Evolutionary conservation across 345 rosid genomes (phyloP), one percentile per base, ranked within the genome.

Genomic region (Odontarrhena argentea): DNA sequence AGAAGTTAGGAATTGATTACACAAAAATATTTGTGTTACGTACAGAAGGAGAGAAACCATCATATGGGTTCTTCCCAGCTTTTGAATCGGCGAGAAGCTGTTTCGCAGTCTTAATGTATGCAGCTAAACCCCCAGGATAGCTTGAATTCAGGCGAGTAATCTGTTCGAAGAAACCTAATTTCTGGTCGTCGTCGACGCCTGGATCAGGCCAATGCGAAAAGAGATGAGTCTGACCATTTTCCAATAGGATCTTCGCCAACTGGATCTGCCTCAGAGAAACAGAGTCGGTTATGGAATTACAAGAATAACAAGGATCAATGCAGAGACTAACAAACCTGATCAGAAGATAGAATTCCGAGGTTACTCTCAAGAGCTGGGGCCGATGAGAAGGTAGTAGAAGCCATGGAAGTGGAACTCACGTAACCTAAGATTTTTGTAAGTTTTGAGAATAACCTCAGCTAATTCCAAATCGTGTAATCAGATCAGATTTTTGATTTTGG

Each of bases 1-100:
- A n/a, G n/a, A n/a, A n/a, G n/a, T n/a, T 18, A 18, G 22, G 22
- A 18, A 18, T 18, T 18, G 22, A 18, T 18, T 0, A 18, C 1
- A 18, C 0, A 18, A 18, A 18, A 18, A 18, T 1, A 18, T 18
- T 18, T 18, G 1, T 18, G 22, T 1, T 18, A 79, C 84, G 71
- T 81, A 94, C 99, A 24, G 97, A 91, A 54, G 99, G 99, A 55
- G 84, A 80, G 77, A 91, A 94, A 49, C 99, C 99, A 75, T 91
- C 99, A 76, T 81, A 94, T 40, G 99, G 99, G 50, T 88, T 94
- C 76, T 88, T 88, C 65, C 99, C 99, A 30, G 77, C 73, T 83
- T 84, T 91, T 0, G 97, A 94, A 67, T 91, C 96, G 0, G 89
- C 96, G 24, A 94, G 84, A 28, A 94, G 96, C 83, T 83, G 86